Conservation (phyloP, 345 rosid genomes). For the Rhodamnia rubescens region DNA sequence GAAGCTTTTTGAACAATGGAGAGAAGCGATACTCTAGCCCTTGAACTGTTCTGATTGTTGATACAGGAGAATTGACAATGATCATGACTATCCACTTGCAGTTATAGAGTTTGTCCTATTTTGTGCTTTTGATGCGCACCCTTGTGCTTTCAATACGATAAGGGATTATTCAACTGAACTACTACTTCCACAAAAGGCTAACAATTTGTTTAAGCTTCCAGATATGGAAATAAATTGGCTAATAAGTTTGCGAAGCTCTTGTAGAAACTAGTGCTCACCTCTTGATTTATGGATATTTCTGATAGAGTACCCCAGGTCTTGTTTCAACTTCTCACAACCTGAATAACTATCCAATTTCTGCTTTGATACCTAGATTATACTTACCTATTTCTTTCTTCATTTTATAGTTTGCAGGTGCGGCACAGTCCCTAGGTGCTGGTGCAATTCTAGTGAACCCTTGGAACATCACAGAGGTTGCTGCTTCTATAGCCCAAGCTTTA, state of each 20-base stretch:
- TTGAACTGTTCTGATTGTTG: background rate
- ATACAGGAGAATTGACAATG: background rate
- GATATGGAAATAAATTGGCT: background rate
- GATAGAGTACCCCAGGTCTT: background rate
- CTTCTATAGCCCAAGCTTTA: slow-evolving; percentile 77
- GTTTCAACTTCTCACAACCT: background rate
- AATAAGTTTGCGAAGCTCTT: background rate
- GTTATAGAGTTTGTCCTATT: background rate
- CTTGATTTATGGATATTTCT: background rate
- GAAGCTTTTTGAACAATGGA: background rate
- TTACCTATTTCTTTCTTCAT: background rate
- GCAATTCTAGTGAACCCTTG: slow-evolving; percentile 98
- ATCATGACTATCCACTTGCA: background rate
- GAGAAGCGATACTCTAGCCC: background rate
- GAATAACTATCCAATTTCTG: background rate
- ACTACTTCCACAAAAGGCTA: background rate
- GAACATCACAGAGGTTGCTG: slow-evolving; percentile 99
- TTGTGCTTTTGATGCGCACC: background rate
- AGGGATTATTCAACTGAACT: too few relatives aligned
- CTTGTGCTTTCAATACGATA: background rate
- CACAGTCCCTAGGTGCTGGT: slow-evolving; percentile 99
- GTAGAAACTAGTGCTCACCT: background rate
- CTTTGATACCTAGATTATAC: background rate
- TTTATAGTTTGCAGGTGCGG: slow-evolving; percentile 96
- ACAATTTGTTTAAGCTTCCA: background rate